These are phyloP conservation scores for Arthromyces matolae DNA, from an alignment of 768 basidiomycete genomes.

Conservation along the genomic window DNA sequence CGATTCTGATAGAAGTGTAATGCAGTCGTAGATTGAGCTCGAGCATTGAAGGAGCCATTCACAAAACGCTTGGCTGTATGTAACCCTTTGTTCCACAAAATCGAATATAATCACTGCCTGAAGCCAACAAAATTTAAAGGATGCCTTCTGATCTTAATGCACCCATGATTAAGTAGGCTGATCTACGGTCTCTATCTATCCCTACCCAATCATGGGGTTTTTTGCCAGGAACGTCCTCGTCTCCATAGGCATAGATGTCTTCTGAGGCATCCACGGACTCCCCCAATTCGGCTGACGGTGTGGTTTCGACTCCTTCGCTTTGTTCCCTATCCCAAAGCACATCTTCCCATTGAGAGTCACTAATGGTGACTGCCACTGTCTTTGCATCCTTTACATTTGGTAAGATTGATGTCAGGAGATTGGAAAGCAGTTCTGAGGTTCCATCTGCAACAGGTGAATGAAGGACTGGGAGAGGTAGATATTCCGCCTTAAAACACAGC, in stretches of 20 bases:
- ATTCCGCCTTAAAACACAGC: conserved; percentile 60
- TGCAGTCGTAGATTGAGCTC: conserved; percentile 33
- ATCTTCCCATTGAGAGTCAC: conserved; percentile 78
- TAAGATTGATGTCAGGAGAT: conserved; percentile 69
- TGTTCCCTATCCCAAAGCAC: conserved; percentile 74
- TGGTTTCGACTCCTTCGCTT: conserved; percentile 34
- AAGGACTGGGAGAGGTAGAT: conserved; percentile 70
- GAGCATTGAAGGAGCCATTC: conserved; percentile 7
- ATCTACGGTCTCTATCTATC: conserved; percentile 72
- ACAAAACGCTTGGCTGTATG: too few species aligned
- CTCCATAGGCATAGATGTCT: conserved; percentile 60
- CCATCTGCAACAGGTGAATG: conserved; percentile 62
- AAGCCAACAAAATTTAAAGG: conserved; percentile 27
- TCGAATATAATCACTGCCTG: background rate
- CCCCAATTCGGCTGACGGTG: conserved; percentile 18
- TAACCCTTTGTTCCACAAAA: background rate
- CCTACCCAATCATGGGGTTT: conserved; percentile 72
- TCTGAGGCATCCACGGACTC: conserved; percentile 31
- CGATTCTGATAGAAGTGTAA: conserved; percentile 79
- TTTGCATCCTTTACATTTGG: conserved; percentile 71
- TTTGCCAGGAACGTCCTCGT: conserved; percentile 46
- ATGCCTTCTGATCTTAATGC: conserved; percentile 72
- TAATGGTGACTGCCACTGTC: conserved; percentile 74
- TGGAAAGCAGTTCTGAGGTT: conserved; percentile 70
- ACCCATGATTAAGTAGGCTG: conserved; percentile 77